phyloP scores from a whole-genome alignment of 108 stramenopile species.

The Nannochloropsis salina region DNA sequence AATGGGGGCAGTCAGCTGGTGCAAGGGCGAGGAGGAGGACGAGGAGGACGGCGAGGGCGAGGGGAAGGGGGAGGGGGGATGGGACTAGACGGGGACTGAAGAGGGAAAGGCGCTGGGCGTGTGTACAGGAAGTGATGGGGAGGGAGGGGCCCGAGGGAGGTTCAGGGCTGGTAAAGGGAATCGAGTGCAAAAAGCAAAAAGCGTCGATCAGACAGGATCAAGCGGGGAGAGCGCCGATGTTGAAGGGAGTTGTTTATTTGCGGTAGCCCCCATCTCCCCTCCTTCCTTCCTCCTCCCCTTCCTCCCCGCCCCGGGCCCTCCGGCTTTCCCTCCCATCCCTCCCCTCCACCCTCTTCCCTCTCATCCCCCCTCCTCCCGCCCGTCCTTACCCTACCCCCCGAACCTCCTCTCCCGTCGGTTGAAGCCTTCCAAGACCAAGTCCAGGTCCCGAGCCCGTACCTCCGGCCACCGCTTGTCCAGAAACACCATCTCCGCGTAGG shows the following conservation, averaged over 20 bases:
- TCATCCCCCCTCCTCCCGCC: neutral
- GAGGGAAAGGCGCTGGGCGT: no score
- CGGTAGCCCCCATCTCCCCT: neutral
- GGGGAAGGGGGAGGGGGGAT: neutral
- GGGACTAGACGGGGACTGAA: neutral
- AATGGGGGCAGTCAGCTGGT: neutral
- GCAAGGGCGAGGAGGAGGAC: neutral
- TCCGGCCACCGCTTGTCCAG: slow-evolving; percentile 88
- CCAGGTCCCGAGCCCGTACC: slow-evolving; percentile 61
- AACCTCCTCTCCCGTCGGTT: slow-evolving; percentile 63
- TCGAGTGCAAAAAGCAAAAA: no score
- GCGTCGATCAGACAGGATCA: no score
- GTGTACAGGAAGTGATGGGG: no score
- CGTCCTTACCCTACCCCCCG: slow-evolving; percentile 57
- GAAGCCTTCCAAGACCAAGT: slow-evolving; percentile 51
- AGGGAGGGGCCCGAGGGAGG: no score
- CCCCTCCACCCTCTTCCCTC: neutral
- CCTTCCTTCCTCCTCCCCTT: neutral
- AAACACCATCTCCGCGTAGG: slow-evolving; percentile 91
- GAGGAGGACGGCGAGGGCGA: neutral
- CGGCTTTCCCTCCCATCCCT: neutral
- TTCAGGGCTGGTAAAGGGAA: no score
- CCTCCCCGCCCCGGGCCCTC: neutral
- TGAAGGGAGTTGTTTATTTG: no score
- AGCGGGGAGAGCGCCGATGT: no score